These are phyloP conservation scores for Phaeoacremonium minimum DNA, from an alignment of 2,329 filamentous ascomycete species.

Conservation along the genomic window DNA sequence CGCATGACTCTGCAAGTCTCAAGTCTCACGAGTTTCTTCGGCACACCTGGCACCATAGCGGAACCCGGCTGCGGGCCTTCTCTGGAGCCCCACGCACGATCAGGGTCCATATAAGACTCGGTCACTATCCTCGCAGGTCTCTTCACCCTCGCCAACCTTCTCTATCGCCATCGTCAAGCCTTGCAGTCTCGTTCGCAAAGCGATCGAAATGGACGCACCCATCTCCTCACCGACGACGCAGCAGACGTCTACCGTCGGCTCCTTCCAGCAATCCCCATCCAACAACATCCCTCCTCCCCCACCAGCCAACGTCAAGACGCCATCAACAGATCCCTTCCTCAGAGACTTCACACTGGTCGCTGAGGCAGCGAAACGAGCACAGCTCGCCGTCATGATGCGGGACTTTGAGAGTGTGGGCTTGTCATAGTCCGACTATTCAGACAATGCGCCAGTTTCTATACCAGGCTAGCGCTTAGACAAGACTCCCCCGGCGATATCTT, in stretches of 20 bases:
- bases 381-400: slow-evolving; percentile 83
- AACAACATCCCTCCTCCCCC: slow-evolving; percentile 20
- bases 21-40: no score
- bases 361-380: slow-evolving; percentile 88
- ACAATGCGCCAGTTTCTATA: no score
- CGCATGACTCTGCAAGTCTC: no score
- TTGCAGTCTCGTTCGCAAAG: slow-evolving; percentile 2
- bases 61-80: no score
- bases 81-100: no score
- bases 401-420: slow-evolving; percentile 75
- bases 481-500: no score
- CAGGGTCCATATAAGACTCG: no score
- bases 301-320: slow-evolving; percentile 22
- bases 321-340: slow-evolving; percentile 58
- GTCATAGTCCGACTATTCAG: slow-evolving; percentile 20
- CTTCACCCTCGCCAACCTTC: no score
- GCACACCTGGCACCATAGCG: no score
- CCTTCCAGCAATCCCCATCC: slow-evolving; percentile 17
- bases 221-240: slow-evolving; percentile 19
- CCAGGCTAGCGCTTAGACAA: no score
- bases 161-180: no score
- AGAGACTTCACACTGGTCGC: slow-evolving; percentile 82
- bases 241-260: slow-evolving; percentile 17
- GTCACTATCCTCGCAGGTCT: no score
- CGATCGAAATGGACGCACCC: slow-evolving; percentile 25